A percentile compares a stretch with the other conserved stretches of the same genome.
Conservation (phyloP, 768 basidiomycete genomes). For the Hydnum rufescens region DNA sequence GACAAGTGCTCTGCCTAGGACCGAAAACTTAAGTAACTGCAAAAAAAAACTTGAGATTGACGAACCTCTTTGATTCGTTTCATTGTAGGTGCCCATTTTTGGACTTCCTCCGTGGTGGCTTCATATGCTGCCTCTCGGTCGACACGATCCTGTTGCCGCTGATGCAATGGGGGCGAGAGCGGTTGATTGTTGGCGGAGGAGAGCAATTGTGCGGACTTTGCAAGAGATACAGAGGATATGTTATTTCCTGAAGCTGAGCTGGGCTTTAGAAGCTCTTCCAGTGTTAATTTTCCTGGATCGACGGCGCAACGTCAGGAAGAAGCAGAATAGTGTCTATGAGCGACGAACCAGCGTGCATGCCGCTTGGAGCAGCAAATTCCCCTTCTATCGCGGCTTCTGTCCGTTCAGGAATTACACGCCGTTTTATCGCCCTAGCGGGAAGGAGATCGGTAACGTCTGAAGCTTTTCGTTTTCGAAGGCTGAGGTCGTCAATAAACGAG, state of each 20-base stretch:
- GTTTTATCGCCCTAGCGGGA: too few relatives aligned
- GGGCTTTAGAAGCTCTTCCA: conserved; percentile 56
- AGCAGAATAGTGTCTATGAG: conserved; percentile 17
- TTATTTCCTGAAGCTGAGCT: conserved; percentile 32
- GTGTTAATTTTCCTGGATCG: conserved; percentile 26
- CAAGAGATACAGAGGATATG: conserved; percentile 38
- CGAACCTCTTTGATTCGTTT: conserved; percentile 71
- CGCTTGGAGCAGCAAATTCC: too few relatives aligned
- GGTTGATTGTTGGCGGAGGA: conserved; percentile 36
- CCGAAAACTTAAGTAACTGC: too few relatives aligned
- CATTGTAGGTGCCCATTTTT: conserved; percentile 89
- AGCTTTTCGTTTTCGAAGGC: too few relatives aligned
- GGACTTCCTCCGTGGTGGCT: conserved; percentile 75
- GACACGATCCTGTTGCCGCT: conserved; percentile 69
- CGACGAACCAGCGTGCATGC: too few relatives aligned
- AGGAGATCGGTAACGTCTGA: too few relatives aligned
- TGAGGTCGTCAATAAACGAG: too few relatives aligned
- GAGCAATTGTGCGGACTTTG: conserved; percentile 48
- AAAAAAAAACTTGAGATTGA: conserved; percentile 13
- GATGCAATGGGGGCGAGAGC: conserved; percentile 68
- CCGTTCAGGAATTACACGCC: conserved; percentile 44
- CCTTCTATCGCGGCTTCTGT: conserved; percentile 66
- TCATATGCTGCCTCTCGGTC: conserved; percentile 92
- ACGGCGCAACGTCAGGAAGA: neutral
- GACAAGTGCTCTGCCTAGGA: conserved; percentile 68